Conservation (phyloP, 169 alveolate species). For the Eimeria falciformis region DNA sequence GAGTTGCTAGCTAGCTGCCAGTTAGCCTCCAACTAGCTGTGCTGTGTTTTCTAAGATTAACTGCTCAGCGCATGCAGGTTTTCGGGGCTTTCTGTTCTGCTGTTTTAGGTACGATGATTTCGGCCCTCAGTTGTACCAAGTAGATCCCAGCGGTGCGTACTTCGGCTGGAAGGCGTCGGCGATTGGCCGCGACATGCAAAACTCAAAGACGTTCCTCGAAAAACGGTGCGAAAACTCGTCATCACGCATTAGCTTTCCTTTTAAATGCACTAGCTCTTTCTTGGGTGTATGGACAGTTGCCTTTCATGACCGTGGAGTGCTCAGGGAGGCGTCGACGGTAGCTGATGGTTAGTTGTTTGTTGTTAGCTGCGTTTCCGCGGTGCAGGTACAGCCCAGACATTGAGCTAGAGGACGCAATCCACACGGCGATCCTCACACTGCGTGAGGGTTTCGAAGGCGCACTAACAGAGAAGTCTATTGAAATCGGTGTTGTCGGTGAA, state of each 20-base stretch:
- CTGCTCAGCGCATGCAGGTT: too few species aligned
- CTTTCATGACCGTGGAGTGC: background rate
- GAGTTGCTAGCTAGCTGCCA: background rate
- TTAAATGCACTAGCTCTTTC: background rate
- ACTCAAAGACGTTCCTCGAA: slow-evolving; percentile 97
- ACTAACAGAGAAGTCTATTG: slow-evolving; percentile 96
- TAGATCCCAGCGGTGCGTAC: slow-evolving; percentile 99
- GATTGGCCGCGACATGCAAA: slow-evolving; percentile 96
- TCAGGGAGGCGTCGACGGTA: background rate
- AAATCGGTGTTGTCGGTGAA: slow-evolving; percentile 96
- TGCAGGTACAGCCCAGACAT: slow-evolving; percentile 92
- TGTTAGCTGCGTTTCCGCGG: background rate
- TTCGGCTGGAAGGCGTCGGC: slow-evolving; percentile 99
- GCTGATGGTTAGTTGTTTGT: slow-evolving; percentile 61
- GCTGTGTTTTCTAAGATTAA: too few species aligned
- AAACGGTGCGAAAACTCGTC: slow-evolving; percentile 91
- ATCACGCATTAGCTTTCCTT: too few species aligned
- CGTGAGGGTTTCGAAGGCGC: slow-evolving; percentile 98
- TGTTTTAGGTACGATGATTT: slow-evolving; percentile 87
- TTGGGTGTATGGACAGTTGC: background rate
- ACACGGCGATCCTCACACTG: slow-evolving; percentile 94
- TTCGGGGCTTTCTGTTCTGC: slow-evolving; percentile 36
- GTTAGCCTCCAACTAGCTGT: background rate
- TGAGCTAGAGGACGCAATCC: slow-evolving; percentile 97
- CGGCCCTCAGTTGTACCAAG: slow-evolving; percentile 94